phyloP scores from a whole-genome alignment of 2,329 filamentous ascomycete species.

The Furcasterigmium sp. region DNA sequence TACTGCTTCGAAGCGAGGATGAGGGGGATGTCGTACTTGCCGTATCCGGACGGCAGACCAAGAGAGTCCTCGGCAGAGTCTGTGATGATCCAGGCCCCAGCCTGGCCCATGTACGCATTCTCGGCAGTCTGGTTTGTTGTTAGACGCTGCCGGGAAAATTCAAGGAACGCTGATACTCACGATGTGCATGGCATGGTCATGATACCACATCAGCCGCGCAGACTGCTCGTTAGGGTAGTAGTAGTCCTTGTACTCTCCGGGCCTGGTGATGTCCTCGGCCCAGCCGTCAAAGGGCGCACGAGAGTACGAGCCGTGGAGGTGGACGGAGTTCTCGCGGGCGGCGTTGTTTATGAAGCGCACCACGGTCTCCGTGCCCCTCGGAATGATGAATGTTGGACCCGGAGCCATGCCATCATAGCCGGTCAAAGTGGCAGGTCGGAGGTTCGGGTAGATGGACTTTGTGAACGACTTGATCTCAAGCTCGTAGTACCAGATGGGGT shows the following conservation, averaged over 20 bases:
- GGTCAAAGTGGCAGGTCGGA: constrained; percentile 21
- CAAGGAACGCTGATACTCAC: constrained; percentile 9
- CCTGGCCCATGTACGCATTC: constrained; percentile 52
- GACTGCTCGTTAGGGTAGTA: constrained; percentile 54
- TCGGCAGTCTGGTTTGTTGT: constrained; percentile 36
- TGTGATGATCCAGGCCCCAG: constrained; percentile 48
- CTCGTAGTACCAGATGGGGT: constrained; percentile 29
- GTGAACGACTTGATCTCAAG: constrained; percentile 26
- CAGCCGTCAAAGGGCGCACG: constrained; percentile 39
- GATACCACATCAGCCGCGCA: constrained; percentile 53
- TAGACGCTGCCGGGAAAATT: neutral
- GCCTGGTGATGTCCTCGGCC: constrained; percentile 44
- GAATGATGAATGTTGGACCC: constrained; percentile 46
- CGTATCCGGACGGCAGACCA: constrained; percentile 41
- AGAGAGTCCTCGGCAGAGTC: constrained; percentile 44
- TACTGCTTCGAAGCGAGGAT: constrained; percentile 46
- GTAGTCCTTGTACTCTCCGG: constrained; percentile 55
- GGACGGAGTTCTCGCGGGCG: constrained; percentile 38
- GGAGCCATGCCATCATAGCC: constrained; percentile 52
- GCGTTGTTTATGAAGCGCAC: constrained; percentile 48
- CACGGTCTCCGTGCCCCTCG: constrained; percentile 43
- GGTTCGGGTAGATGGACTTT: constrained; percentile 30
- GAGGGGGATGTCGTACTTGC: constrained; percentile 48
- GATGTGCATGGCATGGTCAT: constrained; percentile 34
- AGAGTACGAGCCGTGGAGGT: constrained; percentile 50